Conservation (phyloP, 495 filamentous ascomycete species). For the Penicillium daleae region DNA sequence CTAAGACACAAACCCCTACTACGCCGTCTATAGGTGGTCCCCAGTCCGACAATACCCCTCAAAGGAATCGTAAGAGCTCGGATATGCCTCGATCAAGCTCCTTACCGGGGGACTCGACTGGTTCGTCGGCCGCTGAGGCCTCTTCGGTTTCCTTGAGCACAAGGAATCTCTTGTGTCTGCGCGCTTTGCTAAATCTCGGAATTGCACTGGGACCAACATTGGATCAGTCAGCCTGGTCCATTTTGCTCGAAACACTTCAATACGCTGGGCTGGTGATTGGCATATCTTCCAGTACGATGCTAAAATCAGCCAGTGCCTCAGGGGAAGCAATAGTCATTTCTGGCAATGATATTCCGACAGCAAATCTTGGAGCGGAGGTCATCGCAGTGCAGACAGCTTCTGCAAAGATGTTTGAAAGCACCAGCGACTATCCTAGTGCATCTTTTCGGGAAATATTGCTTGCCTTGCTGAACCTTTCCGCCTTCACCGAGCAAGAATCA, state of each 20-base stretch:
- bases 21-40: constrained; percentile 18
- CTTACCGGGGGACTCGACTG: constrained; percentile 26
- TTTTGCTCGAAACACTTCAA: constrained; percentile 86
- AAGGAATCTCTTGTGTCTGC: constrained; percentile 84
- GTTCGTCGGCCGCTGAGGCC: constrained; percentile 27
- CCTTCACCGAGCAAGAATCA: constrained; percentile 41
- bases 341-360: constrained; percentile 52
- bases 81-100: constrained; percentile 27
- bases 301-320: constrained; percentile 35
- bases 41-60: constrained; percentile 26
- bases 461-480: constrained; percentile 70
- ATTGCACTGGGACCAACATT: constrained; percentile 92
- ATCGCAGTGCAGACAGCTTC: constrained; percentile 89
- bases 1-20: constrained; percentile 41
- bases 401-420: constrained; percentile 85
- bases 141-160: constrained; percentile 67
- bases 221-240: constrained; percentile 77
- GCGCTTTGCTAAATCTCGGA: constrained; percentile 89
- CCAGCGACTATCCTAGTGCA: constrained; percentile 79
- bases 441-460: constrained; percentile 78
- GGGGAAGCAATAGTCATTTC: constrained; percentile 31
- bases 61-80: constrained; percentile 48
- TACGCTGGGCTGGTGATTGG: constrained; percentile 87
- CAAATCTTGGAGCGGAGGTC: constrained; percentile 75
- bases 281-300: constrained; percentile 45